Evolutionary conservation across 2,329 filamentous ascomycete species (phyloP).

Genomic region (Fusarium succisae): DNA sequence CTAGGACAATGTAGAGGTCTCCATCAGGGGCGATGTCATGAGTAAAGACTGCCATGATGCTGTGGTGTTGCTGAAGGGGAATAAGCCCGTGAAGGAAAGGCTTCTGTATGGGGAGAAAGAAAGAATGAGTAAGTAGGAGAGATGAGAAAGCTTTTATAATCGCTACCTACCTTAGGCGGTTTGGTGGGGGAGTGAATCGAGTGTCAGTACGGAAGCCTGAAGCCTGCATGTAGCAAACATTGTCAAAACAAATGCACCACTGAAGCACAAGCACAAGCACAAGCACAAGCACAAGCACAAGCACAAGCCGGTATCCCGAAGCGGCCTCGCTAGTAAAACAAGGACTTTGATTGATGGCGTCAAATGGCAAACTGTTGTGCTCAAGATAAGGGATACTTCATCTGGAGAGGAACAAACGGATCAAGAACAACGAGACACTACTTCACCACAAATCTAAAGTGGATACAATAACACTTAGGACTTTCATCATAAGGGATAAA

Average conservation of each 20-base stretch:
- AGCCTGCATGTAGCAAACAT: background rate
- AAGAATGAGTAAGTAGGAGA: too few relatives aligned
- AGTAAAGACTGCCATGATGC: background rate
- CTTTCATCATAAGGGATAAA: too few relatives aligned
- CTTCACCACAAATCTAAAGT: too few relatives aligned
- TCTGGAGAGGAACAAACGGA: background rate
- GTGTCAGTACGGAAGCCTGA: too few relatives aligned
- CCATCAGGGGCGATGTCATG: background rate
- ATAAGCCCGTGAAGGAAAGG: background rate
- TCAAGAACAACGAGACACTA: background rate
- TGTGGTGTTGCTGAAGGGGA: background rate
- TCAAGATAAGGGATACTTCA: too few relatives aligned
- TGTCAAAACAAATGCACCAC: background rate
- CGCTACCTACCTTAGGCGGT: too few relatives aligned
- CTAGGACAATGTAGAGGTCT: background rate
- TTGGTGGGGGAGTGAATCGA: too few relatives aligned
- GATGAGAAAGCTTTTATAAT: too few relatives aligned
- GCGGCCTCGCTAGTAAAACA: background rate
- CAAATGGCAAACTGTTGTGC: background rate
- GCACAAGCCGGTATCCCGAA: background rate
- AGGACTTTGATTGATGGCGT: too few relatives aligned
- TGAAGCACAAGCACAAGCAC: background rate
- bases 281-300: background rate
- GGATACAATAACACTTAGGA: too few relatives aligned
- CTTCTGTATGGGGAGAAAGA: accelerated